Percentiles rank a stretch among this genome's conserved stretches.
Evolutionary conservation across 2,329 filamentous ascomycete species (phyloP).

Genomic region (Pseudopyricularia cyperi): DNA sequence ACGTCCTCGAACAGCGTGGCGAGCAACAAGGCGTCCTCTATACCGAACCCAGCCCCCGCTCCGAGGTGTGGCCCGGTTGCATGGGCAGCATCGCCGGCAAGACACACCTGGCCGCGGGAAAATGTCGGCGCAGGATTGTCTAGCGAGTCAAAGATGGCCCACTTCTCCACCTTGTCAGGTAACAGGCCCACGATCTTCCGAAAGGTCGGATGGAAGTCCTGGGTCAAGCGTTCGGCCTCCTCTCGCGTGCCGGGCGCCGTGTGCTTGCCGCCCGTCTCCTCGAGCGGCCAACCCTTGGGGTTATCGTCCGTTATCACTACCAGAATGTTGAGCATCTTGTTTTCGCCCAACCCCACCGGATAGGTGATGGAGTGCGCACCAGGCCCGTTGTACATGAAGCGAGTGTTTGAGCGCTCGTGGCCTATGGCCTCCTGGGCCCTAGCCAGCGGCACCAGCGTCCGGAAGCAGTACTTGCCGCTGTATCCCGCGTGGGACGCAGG

Average conservation of each 20-base stretch:
- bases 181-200: slow-evolving; percentile 26
- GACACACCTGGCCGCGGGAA: slow-evolving; percentile 23
- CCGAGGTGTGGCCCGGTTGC: slow-evolving; percentile 41
- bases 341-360: slow-evolving; percentile 37
- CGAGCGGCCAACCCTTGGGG: slow-evolving; percentile 8
- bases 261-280: slow-evolving; percentile 11
- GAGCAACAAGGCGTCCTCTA: slow-evolving; percentile 39
- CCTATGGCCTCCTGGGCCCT: slow-evolving; percentile 37
- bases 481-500: slow-evolving; percentile 34
- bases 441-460: slow-evolving; percentile 47
- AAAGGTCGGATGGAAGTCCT: slow-evolving; percentile 24
- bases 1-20: slow-evolving; percentile 17
- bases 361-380: slow-evolving; percentile 47
- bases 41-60: slow-evolving; percentile 39
- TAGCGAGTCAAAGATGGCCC: slow-evolving; percentile 39
- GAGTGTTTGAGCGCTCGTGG: slow-evolving; percentile 30
- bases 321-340: slow-evolving; percentile 43
- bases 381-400: slow-evolving; percentile 43
- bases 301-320: slow-evolving; percentile 24
- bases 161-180: slow-evolving; percentile 34
- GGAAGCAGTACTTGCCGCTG: slow-evolving; percentile 47
- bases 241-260: slow-evolving; percentile 22
- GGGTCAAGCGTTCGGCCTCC: slow-evolving; percentile 26
- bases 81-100: slow-evolving; percentile 45
- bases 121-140: slow-evolving; percentile 32